Evolutionary conservation across 1,139 yeast species (phyloP).

Genomic region (Suhomyces coccinellae): DNA sequence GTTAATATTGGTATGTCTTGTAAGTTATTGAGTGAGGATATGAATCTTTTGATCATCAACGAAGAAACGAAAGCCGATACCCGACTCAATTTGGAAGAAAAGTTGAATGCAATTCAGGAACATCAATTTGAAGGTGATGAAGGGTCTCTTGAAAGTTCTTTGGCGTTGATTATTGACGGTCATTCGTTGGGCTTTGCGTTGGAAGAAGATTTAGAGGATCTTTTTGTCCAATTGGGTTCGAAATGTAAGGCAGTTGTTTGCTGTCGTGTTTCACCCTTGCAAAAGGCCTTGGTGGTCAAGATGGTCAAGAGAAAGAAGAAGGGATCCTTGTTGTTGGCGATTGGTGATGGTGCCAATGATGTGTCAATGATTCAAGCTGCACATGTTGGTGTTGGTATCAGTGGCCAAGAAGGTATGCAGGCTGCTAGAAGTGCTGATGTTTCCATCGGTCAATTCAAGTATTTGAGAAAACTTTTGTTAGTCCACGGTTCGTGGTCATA

Average conservation of each 20-base stretch:
- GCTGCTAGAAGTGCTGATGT: constrained; percentile 98
- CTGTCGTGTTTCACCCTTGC: constrained; percentile 97
- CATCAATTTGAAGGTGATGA: constrained; percentile 67
- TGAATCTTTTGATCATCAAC: constrained; percentile 87
- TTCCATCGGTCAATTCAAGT: constrained; percentile 94
- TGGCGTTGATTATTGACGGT: constrained; percentile 94
- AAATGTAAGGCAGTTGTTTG: constrained; percentile 91
- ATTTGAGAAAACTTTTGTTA: constrained; percentile 72
- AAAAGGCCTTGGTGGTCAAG: constrained; percentile 93
- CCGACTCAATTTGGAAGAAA: constrained; percentile 65
- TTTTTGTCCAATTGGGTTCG: constrained; percentile 76
- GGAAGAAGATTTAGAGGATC: constrained; percentile 76
- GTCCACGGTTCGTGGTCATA: constrained; percentile 99
- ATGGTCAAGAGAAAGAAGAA: constrained; percentile 76
- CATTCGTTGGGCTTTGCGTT: constrained; percentile 83
- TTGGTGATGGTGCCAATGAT: constrained; percentile 99
- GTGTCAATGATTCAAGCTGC: constrained; percentile 99
- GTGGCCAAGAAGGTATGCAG: constrained; percentile 99
- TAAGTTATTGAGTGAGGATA: constrained; percentile 88
- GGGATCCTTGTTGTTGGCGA: constrained; percentile 78
- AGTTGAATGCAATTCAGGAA: constrained; percentile 70
- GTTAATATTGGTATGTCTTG: constrained; percentile 98
- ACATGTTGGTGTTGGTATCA: constrained; percentile 96
- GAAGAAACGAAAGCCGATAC: constrained; percentile 82
- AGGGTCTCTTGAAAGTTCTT: constrained; percentile 56